Base-by-base conservation (phyloP, 805 yeast species). In the Scheffersomyces stipitis region DNA sequence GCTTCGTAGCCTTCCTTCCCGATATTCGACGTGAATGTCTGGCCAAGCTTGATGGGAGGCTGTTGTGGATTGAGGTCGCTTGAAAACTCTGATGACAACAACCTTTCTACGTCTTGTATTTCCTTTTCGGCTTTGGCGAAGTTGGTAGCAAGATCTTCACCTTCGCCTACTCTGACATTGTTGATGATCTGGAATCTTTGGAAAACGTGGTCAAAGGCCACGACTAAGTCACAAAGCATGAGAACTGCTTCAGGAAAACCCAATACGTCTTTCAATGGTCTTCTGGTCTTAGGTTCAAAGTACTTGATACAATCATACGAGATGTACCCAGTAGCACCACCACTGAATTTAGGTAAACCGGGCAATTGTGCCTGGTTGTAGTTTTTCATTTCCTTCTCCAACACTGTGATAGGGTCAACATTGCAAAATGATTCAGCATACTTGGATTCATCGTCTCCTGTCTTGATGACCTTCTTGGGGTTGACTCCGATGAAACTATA, bases 261-360 rank as follows among this genome's bases (percentile, higher is more conserved):
- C 49, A 93, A 67, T 1, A 83, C 81, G 60, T 93, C 98, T 48
- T 83, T 79, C 49, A 90, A 70, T 3, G 73, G 73, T 46, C 86
- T 77, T 42, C 74, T 75, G 1, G 98, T 91, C 49, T 75, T 82
- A 41, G 99, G 99, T 66, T 93, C 99, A 49, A 93, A 93, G 63
- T 93, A 93, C 58, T 88, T 86, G 54, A 93, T 85, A 69, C 99
- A 93, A 62, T 93, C 99, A 54, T 93, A 93, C 1, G 97, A 87
- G 30, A 93, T 81, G 58, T 89, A 93, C 2, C 99, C 99, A 37
- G 91, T 76, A 4, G 98, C 98, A 45, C 99, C 99, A 40, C 99
- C 99, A 50, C 90, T 82, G 40, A 89, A 67, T 45, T 75, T 78
- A 10, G 96, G 87, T 33, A 90, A 68, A 28, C 95, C 95, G 0